Evolutionary conservation across 768 basidiomycete genomes (phyloP).

Genomic region (Lanmaoa rubissima): DNA sequence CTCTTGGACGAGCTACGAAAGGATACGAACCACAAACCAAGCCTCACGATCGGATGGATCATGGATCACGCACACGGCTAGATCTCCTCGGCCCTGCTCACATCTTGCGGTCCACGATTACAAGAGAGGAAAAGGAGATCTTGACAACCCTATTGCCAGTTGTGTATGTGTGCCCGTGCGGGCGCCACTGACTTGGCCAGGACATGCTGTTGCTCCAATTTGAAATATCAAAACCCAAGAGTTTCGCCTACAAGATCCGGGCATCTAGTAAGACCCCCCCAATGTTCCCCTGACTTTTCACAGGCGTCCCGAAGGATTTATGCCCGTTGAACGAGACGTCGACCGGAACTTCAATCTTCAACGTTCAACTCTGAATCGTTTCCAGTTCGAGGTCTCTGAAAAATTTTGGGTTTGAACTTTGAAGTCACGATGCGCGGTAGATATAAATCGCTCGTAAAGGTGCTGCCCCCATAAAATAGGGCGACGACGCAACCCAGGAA

Average conservation of each 20-base stretch:
- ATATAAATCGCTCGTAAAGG: not conserved
- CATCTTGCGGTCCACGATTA: not conserved
- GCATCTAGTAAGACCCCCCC: not conserved
- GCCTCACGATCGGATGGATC: not conserved
- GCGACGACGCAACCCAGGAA: not conserved
- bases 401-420: not conserved
- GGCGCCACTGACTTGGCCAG: not conserved
- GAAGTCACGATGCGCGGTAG: not conserved
- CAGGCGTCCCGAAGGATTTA: not conserved
- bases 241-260: constrained; percentile 1
- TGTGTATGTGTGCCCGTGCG: not conserved
- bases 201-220: not conserved
- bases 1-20: not conserved
- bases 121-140: not conserved
- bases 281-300: not conserved
- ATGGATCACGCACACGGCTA: not conserved
- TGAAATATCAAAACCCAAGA: constrained; percentile 22
- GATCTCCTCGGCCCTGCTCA: no score
- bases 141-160: not conserved
- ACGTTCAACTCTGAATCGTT: not conserved
- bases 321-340: no score
- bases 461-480: no score
- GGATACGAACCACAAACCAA: not conserved
- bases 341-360: constrained; percentile 6
- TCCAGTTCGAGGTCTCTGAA: not conserved